These are phyloP conservation scores for Crithidia fasciculata DNA, from an alignment of 208 protist species.

Conservation along the genomic window DNA sequence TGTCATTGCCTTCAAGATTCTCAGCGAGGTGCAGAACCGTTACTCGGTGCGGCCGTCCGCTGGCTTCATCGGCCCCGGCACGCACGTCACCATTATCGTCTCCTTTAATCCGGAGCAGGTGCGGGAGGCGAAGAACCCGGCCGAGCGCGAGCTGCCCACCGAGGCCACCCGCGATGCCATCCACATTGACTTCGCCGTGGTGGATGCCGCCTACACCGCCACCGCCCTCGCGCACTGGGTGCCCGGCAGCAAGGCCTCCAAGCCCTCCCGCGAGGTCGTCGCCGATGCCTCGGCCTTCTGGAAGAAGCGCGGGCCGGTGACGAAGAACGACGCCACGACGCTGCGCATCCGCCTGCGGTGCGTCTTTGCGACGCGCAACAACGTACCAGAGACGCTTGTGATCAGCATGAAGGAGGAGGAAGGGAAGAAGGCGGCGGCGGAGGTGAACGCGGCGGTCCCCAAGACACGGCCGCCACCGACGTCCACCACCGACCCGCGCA, in stretches of 20 bases:
- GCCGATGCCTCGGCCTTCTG: conserved; percentile 66
- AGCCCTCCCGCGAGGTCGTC: conserved; percentile 20
- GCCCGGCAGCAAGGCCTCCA: conserved; percentile 21
- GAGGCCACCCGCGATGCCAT: conserved; percentile 70
- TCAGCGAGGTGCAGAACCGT: conserved; percentile 67
- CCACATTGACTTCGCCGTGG: conserved; percentile 80
- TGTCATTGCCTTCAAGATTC: conserved; percentile 77
- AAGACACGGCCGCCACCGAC: conserved; percentile 36
- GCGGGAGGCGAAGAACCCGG: conserved; percentile 39
- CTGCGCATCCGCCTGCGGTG: conserved; percentile 49
- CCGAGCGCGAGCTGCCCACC: conserved; percentile 44
- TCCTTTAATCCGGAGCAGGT: conserved; percentile 68
- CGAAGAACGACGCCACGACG: conserved; percentile 23
- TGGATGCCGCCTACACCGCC: conserved; percentile 27
- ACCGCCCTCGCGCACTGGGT: conserved; percentile 13
- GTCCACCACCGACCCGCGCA: conserved; percentile 27
- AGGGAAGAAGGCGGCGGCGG: neutral
- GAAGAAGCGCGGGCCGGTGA: conserved; percentile 52
- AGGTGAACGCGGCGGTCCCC: conserved; percentile 19
- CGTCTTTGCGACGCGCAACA: conserved; percentile 49
- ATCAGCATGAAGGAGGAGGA: conserved; percentile 48
- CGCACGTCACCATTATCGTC: conserved; percentile 58
- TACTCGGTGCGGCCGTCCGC: conserved; percentile 67
- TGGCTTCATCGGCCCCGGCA: conserved; percentile 73
- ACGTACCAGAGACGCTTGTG: conserved; percentile 54